Evolutionary conservation across 331 rosid species (phyloP).

Genomic region (Arachis monticola): DNA sequence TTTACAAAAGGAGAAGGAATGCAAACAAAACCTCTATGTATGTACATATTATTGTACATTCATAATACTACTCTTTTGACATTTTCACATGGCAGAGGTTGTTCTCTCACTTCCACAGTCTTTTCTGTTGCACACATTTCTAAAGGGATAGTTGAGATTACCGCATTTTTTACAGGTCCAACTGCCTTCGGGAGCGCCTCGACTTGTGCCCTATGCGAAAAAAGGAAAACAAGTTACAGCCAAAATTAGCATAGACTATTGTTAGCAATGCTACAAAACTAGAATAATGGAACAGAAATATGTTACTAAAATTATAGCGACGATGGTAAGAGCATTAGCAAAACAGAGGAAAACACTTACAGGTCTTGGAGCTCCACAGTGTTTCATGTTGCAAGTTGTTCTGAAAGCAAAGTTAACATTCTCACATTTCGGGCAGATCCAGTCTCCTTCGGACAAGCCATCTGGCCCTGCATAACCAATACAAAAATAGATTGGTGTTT

Average conservation of each 20-base stretch:
- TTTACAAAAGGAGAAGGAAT: not conserved
- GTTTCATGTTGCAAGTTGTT: conserved; percentile 62
- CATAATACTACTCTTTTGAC: not conserved
- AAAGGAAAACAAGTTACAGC: not conserved
- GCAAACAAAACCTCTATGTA: conserved; percentile 12
- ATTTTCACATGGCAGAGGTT: conserved; percentile 33
- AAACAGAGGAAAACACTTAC: conserved; percentile 43
- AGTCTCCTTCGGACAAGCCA: conserved; percentile 55
- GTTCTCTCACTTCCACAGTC: conserved; percentile 55
- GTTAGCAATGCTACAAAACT: too few species aligned
- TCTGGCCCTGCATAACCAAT: conserved; percentile 51
- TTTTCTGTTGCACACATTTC: conserved; percentile 55
- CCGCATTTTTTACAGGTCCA: conserved; percentile 59
- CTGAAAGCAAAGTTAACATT: conserved; percentile 63
- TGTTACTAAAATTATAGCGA: not conserved
- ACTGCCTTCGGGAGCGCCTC: conserved; percentile 50
- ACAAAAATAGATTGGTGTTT: not conserved
- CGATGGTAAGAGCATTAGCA: not conserved
- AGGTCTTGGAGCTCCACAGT: conserved; percentile 56
- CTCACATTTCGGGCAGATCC: conserved; percentile 61
- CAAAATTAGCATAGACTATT: not conserved
- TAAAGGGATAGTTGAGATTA: conserved; percentile 54
- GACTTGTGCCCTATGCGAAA: conserved; percentile 38
- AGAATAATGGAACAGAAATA: not conserved
- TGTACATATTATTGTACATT: conserved; percentile 4